Evolutionary conservation across 1,284 basidiomycete species (phyloP), one percentile per base, ranked within the genome.

Genomic region (Tilletia caries): DNA sequence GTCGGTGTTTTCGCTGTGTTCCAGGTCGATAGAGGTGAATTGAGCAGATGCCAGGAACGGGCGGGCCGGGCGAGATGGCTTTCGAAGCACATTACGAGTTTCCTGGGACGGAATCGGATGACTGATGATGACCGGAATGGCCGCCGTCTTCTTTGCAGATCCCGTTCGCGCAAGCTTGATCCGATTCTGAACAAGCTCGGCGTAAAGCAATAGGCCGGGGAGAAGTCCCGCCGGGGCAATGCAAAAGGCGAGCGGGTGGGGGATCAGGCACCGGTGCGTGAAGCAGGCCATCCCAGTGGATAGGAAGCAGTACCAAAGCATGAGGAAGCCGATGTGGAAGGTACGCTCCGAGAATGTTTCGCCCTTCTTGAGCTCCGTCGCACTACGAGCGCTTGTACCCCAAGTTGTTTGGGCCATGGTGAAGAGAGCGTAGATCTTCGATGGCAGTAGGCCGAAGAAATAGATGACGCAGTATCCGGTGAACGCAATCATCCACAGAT

Each of bases 361-460:
- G 37, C 67, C 67, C 41, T 43, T 41, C 23, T 41, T 44, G 18
- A 41, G 18, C 44, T 68, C 67, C 1, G 58, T n/a, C 3, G 67
- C 27, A 32, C 54, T 64, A 27, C 67, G 67, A 48, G 67, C 67
- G n/a, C 43, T 48, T 10, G 67, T 68, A 33, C 67, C 67, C 67
- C 67, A 68, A 2, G 41, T 64, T 5, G 67, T 68, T n/a, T 64
- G 58, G 37, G 43, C 46, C 67, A 68, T 68, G 2, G 67, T 68
- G 41, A 64, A 29, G 20, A 68, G 67, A 27, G 67, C 67, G 41
- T 44, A 50, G 23, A 68, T 41, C 58, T 64, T 64, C 34, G 67
- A 68, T 10, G 67, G 67, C 6, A 68, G 37, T 6, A 68, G 60
- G 20, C 67, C 67, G 29, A 68, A 68, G 67, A 68, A 64, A 58